Evolutionary conservation across 2,329 filamentous ascomycete species (phyloP).

Genomic region (Podosphaera leucotricha): DNA sequence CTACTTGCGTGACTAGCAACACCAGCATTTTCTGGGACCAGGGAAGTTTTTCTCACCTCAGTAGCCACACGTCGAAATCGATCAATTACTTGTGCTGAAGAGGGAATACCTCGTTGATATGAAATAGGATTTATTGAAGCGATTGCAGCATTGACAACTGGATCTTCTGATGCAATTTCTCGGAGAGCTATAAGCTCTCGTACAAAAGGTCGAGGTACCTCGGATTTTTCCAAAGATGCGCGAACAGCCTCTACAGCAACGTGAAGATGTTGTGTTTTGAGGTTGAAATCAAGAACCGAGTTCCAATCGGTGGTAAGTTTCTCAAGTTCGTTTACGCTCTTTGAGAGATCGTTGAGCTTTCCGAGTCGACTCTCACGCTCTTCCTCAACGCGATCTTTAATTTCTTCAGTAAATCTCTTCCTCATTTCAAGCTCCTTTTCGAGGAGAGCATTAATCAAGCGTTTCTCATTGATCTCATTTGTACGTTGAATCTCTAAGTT

Average conservation of each 20-base stretch:
- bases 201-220: slow-evolving; percentile 63
- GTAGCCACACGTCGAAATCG: slow-evolving; percentile 79
- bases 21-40: slow-evolving; percentile 81
- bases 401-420: slow-evolving; percentile 55
- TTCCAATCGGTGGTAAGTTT: slow-evolving; percentile 77
- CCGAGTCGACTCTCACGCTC: slow-evolving; percentile 73
- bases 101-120: slow-evolving; percentile 79
- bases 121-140: slow-evolving; percentile 85
- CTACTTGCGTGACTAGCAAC: slow-evolving; percentile 86
- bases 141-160: slow-evolving; percentile 79
- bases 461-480: slow-evolving; percentile 59
- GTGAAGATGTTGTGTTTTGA: slow-evolving; percentile 87
- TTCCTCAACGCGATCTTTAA: slow-evolving; percentile 61
- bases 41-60: slow-evolving; percentile 82
- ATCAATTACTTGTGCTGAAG: slow-evolving; percentile 68
- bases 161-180: slow-evolving; percentile 64
- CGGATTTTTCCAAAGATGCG: slow-evolving; percentile 51
- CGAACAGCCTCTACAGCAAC: slow-evolving; percentile 87
- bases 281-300: slow-evolving; percentile 66
- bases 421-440: slow-evolving; percentile 82
- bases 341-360: slow-evolving; percentile 59
- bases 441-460: slow-evolving; percentile 60
- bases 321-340: slow-evolving; percentile 62
- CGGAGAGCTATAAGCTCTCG: slow-evolving; percentile 85
- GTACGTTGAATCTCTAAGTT: slow-evolving; percentile 58